Evolutionary conservation across 2,329 filamentous ascomycete species (phyloP).

Genomic region (Fusarium duplospermum): DNA sequence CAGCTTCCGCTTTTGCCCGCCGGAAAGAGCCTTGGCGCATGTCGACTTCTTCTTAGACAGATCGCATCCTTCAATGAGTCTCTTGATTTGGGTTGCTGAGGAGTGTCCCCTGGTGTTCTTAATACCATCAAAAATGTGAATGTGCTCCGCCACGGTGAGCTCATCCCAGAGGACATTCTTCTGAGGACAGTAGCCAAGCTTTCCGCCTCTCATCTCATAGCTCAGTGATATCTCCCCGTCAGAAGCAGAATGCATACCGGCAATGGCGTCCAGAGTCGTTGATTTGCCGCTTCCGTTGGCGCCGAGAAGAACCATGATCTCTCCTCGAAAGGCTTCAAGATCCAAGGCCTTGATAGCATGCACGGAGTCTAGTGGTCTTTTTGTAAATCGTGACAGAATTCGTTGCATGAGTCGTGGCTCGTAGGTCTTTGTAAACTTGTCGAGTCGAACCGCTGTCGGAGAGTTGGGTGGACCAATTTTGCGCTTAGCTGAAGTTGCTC

Average conservation of each 20-base stretch:
- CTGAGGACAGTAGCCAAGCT: slow-evolving; percentile 9
- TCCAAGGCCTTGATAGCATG: slow-evolving; percentile 77
- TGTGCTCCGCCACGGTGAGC: slow-evolving; percentile 12
- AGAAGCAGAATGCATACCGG: slow-evolving; percentile 68
- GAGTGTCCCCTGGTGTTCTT: neutral
- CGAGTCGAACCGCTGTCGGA: neutral
- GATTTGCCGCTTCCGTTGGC: slow-evolving; percentile 88
- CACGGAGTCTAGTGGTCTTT: slow-evolving; percentile 59
- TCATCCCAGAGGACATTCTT: slow-evolving; percentile 22
- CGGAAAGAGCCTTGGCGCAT: slow-evolving; percentile 77
- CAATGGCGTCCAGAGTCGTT: slow-evolving; percentile 83
- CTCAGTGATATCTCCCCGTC: neutral
- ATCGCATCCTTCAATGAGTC: slow-evolving; percentile 75
- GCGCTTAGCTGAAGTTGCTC: neutral
- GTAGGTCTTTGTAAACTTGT: slow-evolving; percentile 72
- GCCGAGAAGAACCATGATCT: slow-evolving; percentile 83
- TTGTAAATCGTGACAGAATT: neutral
- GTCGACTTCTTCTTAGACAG: slow-evolving; percentile 76
- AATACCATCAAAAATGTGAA: slow-evolving; percentile 2
- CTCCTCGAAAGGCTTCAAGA: slow-evolving; percentile 75
- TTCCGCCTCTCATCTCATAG: slow-evolving; percentile 25
- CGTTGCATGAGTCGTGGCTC: slow-evolving; percentile 52
- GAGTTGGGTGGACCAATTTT: neutral
- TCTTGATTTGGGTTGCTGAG: slow-evolving; percentile 19
- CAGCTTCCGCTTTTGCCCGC: slow-evolving; percentile 87